A percentile compares a stretch with the other conserved stretches of the same genome.
These are phyloP conservation scores for Brassica rapa DNA, from an alignment of 345 rosid species.

Conservation along the genomic window DNA sequence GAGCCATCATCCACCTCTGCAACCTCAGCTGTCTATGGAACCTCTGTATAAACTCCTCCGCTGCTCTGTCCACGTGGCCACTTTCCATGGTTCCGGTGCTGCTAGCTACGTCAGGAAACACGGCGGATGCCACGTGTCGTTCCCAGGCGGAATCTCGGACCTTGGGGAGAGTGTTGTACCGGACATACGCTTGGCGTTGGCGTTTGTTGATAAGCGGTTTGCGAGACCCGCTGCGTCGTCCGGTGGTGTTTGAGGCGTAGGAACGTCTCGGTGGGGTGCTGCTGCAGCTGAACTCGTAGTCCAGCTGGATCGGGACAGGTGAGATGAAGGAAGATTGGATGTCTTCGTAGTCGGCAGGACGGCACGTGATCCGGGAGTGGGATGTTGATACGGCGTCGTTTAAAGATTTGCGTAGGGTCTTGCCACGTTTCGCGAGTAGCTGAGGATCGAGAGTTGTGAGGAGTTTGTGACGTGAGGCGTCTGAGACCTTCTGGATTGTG, in stretches of 20 bases:
- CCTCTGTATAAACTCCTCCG: slow-evolving; percentile 86
- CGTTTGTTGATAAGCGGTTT: slow-evolving; percentile 36
- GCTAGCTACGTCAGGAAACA: slow-evolving; percentile 58
- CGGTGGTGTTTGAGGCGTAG: slow-evolving; percentile 23
- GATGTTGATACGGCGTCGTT: slow-evolving; percentile 40
- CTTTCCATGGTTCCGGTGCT: slow-evolving; percentile 55
- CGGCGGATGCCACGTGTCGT: slow-evolving; percentile 49
- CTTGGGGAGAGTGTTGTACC: slow-evolving; percentile 35
- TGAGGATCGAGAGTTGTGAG: slow-evolving; percentile 35
- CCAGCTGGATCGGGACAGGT: slow-evolving; percentile 58
- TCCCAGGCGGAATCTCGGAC: slow-evolving; percentile 35
- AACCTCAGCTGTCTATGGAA: slow-evolving; percentile 66
- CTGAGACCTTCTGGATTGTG: slow-evolving; percentile 38
- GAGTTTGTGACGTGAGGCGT: slow-evolving; percentile 38
- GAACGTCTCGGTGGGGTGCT: slow-evolving; percentile 70
- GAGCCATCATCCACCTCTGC: slow-evolving; percentile 52
- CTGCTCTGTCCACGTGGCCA: slow-evolving; percentile 67
- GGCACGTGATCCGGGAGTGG: slow-evolving; percentile 67
- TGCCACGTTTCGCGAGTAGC: slow-evolving; percentile 38
- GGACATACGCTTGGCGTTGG: slow-evolving; percentile 30
- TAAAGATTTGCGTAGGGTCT: slow-evolving; percentile 39
- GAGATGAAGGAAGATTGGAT: slow-evolving; percentile 59
- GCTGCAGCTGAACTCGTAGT: slow-evolving; percentile 97
- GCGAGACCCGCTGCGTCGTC: slow-evolving; percentile 48
- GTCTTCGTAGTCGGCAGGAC: slow-evolving; percentile 51